These are phyloP conservation scores for Myxozyma vanderwaltii DNA, from an alignment of 805 yeast species.

Conservation along the genomic window DNA sequence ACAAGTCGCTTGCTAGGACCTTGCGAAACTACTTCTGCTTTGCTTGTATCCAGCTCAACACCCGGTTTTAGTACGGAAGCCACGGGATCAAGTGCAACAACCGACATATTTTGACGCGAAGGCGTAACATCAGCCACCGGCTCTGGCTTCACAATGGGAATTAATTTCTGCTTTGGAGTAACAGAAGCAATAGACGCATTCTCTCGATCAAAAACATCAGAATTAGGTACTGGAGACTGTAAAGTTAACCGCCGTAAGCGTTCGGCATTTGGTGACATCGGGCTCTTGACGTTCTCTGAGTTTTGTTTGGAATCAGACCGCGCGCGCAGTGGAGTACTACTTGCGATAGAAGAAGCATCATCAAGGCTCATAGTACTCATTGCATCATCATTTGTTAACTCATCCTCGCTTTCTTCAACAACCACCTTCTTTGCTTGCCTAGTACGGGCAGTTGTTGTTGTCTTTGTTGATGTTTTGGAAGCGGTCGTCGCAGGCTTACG, in stretches of 20 bases:
- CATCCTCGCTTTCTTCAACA: slow-evolving; percentile 5
- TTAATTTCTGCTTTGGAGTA: neutral
- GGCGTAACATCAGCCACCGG: slow-evolving; percentile 1
- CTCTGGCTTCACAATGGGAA: neutral
- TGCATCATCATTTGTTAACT: neutral
- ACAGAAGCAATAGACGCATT: neutral
- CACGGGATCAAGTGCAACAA: neutral
- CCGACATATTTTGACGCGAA: slow-evolving; percentile 5
- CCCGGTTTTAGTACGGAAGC: neutral
- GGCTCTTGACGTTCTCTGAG: neutral
- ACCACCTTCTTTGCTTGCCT: slow-evolving; percentile 10
- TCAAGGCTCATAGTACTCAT: neutral
- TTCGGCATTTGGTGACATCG: neutral
- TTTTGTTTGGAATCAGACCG: slow-evolving; percentile 3
- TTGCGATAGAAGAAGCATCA: neutral
- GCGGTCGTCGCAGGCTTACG: neutral
- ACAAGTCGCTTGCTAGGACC: slow-evolving; percentile 56
- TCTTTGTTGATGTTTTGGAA: neutral
- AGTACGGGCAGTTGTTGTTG: neutral
- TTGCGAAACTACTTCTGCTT: slow-evolving; percentile 3
- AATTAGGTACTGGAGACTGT: neutral
- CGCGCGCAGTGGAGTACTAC: slow-evolving; percentile 4
- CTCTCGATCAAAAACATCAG: neutral
- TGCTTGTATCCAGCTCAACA: neutral
- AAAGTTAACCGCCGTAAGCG: neutral